phyloP scores from a whole-genome alignment of 2,329 filamentous ascomycete genomes.

The Cercospora sp. region DNA sequence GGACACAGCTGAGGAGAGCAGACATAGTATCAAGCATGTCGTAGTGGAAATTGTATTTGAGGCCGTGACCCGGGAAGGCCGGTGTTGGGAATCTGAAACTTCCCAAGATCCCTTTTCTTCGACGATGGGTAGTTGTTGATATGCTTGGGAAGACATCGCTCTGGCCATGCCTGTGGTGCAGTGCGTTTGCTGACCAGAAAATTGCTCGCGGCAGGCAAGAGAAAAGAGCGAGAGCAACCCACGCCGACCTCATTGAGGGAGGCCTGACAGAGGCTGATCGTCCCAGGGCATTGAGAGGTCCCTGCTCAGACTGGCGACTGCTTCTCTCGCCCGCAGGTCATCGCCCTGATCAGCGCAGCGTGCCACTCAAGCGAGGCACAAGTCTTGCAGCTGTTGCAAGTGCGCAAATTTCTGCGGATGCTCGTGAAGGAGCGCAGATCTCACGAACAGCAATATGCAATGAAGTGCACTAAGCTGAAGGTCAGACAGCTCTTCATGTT shows the following conservation, averaged over 20 bases:
- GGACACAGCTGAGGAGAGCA: neutral
- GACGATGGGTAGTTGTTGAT: neutral
- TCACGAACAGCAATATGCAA: neutral
- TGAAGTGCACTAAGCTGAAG: neutral
- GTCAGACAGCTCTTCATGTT: neutral
- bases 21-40: neutral
- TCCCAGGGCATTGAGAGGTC: neutral
- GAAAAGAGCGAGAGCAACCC: neutral
- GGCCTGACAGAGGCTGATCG: neutral
- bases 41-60: neutral
- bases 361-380: neutral
- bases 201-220: neutral
- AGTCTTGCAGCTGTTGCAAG: neutral
- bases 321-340: neutral
- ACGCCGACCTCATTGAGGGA: neutral
- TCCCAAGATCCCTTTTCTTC: neutral
- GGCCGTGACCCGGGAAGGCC: neutral
- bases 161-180: neutral
- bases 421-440: neutral
- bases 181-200: neutral
- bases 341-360: neutral
- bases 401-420: neutral
- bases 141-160: neutral
- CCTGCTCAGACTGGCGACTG: neutral
- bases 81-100: neutral